Base-by-base conservation (phyloP, 2,329 filamentous ascomycete genomes). In the Cladophialophora psammophila region DNA sequence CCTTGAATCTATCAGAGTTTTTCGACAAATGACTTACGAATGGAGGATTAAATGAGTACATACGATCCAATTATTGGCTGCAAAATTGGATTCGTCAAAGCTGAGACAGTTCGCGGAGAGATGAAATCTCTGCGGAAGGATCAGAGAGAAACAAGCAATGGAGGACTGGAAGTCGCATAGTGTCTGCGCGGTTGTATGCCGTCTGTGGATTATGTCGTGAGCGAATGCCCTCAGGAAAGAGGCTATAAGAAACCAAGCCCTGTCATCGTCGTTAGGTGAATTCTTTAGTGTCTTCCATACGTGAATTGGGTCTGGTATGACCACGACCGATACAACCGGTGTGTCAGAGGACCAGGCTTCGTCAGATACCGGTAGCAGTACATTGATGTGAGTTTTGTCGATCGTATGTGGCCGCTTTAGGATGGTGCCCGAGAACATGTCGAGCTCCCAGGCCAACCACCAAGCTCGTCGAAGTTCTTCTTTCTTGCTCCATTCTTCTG, bases 361-460 rank as follows among this genome's bases (percentile, higher is more conserved):
- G 31, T 65, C 56, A 3, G 63, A 60, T 34, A 61, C 42, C 2
- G 63, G 63, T 7, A 65, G 48, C 15, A 32, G 20, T 1, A 65
- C 63, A 7, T 32, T 36, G 31, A 60, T 42, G 13, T 54, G 32
- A 3, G 15, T 40, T 26, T 38, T 32, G 18, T 65, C 63, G 31
- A 65, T 55, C 8, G 45, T 38, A 35, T 42, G 54, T 18, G 63
- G 63, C 35, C 48, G 32, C 12, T 32, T 31, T 0, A 54, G 31
- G 5, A 61, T 45, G 5, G 34, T 55, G 18, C 42, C 36, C 20
- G 31, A 26, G 48, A 65, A 65, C n/a, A 38, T 48, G 40, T 65
- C 63, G 9, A 65, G 57, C 31, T 65, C 63, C 63, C 63, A 65
- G 13, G 54, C 50, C 15, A 57, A 34, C 63, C 63, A 65, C 57